Conservation (phyloP, 306 rosid species). For the Trifolium dubium region DNA sequence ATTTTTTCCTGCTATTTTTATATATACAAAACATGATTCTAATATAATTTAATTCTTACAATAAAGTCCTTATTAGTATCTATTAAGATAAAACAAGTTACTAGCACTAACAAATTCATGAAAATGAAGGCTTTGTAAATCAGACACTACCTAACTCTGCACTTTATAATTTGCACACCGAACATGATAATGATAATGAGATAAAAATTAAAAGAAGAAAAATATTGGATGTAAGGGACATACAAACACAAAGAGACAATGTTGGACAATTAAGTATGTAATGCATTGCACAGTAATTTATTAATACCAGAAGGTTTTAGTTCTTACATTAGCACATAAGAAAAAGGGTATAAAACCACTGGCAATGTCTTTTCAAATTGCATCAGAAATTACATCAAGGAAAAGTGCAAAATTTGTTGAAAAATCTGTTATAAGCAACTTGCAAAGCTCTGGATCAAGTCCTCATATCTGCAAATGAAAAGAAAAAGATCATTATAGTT, state of each 20-base stretch:
- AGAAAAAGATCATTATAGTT: slow-evolving; percentile 25
- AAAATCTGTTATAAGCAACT: slow-evolving; percentile 68
- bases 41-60: too few relatives aligned
- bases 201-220: background rate
- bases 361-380: slow-evolving; percentile 68
- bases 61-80: too few relatives aligned
- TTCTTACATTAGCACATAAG: slow-evolving; percentile 89
- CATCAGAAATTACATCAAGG: slow-evolving; percentile 65
- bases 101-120: too few relatives aligned
- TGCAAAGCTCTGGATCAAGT: slow-evolving; percentile 81
- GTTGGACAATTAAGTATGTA: slow-evolving; percentile 1
- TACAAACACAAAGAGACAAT: slow-evolving; percentile 2
- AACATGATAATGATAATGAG: too few relatives aligned
- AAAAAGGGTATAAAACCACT: slow-evolving; percentile 79
- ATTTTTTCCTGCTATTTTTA: too few relatives aligned
- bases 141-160: too few relatives aligned
- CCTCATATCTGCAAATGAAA: slow-evolving; percentile 75
- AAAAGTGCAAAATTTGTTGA: slow-evolving; percentile 77
- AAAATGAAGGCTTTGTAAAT: too few relatives aligned
- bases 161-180: too few relatives aligned
- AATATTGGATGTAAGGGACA: slow-evolving; percentile 9
- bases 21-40: too few relatives aligned
- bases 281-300: slow-evolving; percentile 18
- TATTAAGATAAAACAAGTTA: too few relatives aligned
- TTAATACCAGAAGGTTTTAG: slow-evolving; percentile 12